Evolutionary conservation across 2,329 filamentous ascomycete species (phyloP).

Genomic region (Sporothrix variecibatus): DNA sequence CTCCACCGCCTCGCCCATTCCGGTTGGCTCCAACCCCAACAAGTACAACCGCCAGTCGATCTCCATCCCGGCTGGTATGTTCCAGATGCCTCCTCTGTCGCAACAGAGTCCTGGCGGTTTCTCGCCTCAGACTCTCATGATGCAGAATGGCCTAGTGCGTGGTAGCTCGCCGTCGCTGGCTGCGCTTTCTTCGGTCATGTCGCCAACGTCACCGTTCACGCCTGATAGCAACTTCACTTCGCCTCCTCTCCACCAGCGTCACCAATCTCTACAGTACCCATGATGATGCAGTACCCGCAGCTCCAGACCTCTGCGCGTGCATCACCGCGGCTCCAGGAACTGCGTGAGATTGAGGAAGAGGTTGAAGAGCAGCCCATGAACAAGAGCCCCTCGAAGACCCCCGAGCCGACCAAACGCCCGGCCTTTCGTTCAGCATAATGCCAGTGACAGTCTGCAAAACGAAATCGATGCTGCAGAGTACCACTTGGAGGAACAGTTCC

Average conservation of each 20-base stretch:
- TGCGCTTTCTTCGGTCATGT: conserved; percentile 58
- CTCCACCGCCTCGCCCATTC: conserved; percentile 71
- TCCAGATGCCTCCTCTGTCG: conserved; percentile 56
- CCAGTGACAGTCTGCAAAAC: conserved; percentile 75
- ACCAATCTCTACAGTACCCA: conserved; percentile 61
- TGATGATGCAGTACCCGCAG: conserved; percentile 59
- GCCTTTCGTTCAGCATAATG: conserved; percentile 60
- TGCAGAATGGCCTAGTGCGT: conserved; percentile 54
- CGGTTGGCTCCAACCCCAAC: conserved; percentile 59
- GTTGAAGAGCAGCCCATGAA: conserved; percentile 37
- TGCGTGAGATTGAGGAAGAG: conserved; percentile 74
- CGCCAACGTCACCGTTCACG: conserved; percentile 65
- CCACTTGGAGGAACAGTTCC: conserved; percentile 76
- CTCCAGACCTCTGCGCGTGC: conserved; percentile 57
- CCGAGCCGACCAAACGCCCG: conserved; percentile 45
- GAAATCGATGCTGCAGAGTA: conserved; percentile 87
- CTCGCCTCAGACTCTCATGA: conserved; percentile 58
- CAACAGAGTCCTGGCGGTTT: conserved; percentile 63
- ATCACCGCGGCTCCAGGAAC: conserved; percentile 67
- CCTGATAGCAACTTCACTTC: conserved; percentile 51
- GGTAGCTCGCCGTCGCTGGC: conserved; percentile 66
- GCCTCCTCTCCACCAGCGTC: conserved; percentile 53
- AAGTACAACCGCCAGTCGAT: conserved; percentile 73
- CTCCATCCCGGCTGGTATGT: conserved; percentile 63
- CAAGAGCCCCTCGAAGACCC: conserved; percentile 57